Base-by-base conservation (phyloP, 2,329 filamentous ascomycete genomes). In the Alternaria hordeiaustralica region DNA sequence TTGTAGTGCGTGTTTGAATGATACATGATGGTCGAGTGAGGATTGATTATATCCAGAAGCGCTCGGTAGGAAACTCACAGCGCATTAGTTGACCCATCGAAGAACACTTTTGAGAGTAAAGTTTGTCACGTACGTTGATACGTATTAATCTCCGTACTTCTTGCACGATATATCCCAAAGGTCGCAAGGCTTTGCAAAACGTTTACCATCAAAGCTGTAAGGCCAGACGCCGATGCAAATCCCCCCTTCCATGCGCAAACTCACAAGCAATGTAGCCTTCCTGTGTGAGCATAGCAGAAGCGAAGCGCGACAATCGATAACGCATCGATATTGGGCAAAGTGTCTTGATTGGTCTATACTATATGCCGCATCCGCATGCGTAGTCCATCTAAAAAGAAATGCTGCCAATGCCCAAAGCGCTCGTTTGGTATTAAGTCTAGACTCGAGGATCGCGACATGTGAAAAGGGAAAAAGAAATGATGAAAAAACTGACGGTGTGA, bases 331-430 rank as follows among this genome's bases (percentile, higher is more conserved):
- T 30, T 33, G 49, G 61, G 21, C 26, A 43, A 18, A 60, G 30
- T 53, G 28, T 63, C 46, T 63, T 50, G 25, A 67, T 65, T 65
- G 58, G 47, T 61, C 57, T 63, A 65, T 55, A 21, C 57, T 61
- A 65, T 55, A 21, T 53, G 21, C 43, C 51, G 55, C 60, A 60
- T 25, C n/a, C 49, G 26, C 43, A 51, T 50, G 56, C 61, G 58
- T 55, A 46, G 25, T 55, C 41, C 46, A 43, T 56, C 13, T 21
- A 25, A 55, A 28, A 55, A 26, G 9, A 57, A 33, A 36, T 25
- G 15, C 26, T 18, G 51, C 9, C 30, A 47, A 11, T 47, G 53
- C 26, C 54, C 43, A 56, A 56, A 33, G 54, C 43, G 45, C 54
- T 56, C 26, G 46, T 49, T 13, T 46, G 43, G 43, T 47, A 56